Evolutionary conservation across 2,329 filamentous ascomycete genomes (phyloP), one percentile per base, ranked within the genome.

Genomic region (Ploettnerulaceae sp.): DNA sequence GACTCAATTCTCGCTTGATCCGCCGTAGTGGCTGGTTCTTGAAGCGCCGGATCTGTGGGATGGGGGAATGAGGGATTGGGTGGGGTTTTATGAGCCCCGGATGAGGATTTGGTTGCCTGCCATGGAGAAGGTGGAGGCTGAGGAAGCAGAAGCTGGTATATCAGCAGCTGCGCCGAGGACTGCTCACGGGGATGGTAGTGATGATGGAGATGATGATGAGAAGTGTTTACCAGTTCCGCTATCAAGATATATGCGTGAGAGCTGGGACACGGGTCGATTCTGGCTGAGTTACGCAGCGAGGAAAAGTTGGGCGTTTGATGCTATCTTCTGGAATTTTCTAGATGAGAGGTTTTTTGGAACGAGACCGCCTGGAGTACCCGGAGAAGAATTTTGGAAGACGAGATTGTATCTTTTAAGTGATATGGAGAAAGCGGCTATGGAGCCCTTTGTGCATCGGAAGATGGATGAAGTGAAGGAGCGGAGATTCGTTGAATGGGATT

Each of bases 21-120:
- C 64, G 0, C 67, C 67, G 0, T 68, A 64, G 66, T 70, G 66
- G 67, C 54, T 70, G 2, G 59, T 70, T 1, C 48, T 69, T 2
- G 47, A 62, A 8, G 28, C 40, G 8, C 58, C 62, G 0, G 64
- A 69, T 25, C 49, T 47, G 9, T 70, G 68, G 67, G 12, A 40
- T 0, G 46, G 38, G 1, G 67, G 64, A 2, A 51, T 65, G 12
- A 50, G 54, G 1, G 45, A 52, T 7, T 71, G 66, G 64, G 54
- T 46, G 9, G 31, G 57, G 6, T 45, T 39, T 1, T 71, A 69
- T 46, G 64, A 64, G 22, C 33, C 26, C 1, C 62, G 64, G 0
- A 51, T 70, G 0, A 11, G 58, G 17, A 66, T 55, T 3, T 71
- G 64, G 44, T 47, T 71, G 0, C 31, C 40, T 1, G 62, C 56